phyloP scores from a whole-genome alignment of 805 yeast genomes.

The Kuraishia floccosa region DNA sequence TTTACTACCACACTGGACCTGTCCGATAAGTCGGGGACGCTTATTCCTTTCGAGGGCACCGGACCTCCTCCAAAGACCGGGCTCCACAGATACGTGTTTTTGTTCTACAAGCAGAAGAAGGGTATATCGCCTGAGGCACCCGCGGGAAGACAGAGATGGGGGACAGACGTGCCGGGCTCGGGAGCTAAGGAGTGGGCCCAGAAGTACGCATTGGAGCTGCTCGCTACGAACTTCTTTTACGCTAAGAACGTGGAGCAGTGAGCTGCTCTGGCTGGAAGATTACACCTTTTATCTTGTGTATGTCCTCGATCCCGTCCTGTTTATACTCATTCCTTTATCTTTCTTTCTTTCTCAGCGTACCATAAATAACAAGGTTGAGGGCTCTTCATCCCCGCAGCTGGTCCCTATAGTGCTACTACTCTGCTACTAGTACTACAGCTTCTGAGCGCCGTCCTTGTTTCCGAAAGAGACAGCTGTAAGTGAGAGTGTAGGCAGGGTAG shows the following conservation, averaged over 20 bases:
- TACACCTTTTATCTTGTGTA: neutral
- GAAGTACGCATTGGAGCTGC: conserved; percentile 48
- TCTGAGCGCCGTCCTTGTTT: no score
- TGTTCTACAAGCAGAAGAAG: conserved; percentile 59
- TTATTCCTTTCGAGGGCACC: conserved; percentile 65
- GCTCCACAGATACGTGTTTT: conserved; percentile 75
- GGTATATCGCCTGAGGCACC: conserved; percentile 26
- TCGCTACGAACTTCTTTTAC: conserved; percentile 73
- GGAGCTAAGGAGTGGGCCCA: conserved; percentile 72
- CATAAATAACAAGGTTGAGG: no score
- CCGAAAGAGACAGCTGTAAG: no score
- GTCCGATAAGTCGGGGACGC: conserved; percentile 20
- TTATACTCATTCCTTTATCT: neutral
- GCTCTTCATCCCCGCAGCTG: no score
- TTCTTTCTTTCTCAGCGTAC: neutral
- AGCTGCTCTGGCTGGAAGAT: neutral
- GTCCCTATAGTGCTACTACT: no score
- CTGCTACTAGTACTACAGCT: no score
- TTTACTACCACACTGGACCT: conserved; percentile 24
- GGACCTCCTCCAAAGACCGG: conserved; percentile 88
- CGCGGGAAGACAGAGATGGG: conserved; percentile 66
- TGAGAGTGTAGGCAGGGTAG: no score
- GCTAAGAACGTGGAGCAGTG: conserved; percentile 45
- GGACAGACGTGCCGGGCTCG: conserved; percentile 68
- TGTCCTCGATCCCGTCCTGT: neutral